Evolutionary conservation across 2,329 filamentous ascomycete genomes (phyloP).

Genomic region (Aspergillus alliaceus): DNA sequence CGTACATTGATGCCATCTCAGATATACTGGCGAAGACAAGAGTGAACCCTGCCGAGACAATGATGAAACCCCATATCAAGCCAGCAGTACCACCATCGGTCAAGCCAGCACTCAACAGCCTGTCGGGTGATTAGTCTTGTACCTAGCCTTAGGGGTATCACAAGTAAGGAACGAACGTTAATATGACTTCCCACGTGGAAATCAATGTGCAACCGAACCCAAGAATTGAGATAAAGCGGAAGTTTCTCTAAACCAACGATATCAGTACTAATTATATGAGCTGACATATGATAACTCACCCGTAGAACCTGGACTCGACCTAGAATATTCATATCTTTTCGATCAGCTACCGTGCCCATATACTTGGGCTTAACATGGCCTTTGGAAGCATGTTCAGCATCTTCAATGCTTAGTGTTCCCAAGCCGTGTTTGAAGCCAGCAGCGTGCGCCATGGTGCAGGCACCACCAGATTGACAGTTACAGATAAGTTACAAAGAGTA

Average conservation of each 20-base stretch:
- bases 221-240: slow-evolving; percentile 46
- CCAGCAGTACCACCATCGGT: slow-evolving; percentile 40
- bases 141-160: neutral
- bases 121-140: slow-evolving; percentile 18
- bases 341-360: slow-evolving; percentile 38
- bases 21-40: slow-evolving; percentile 41
- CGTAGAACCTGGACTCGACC: slow-evolving; percentile 41
- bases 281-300: slow-evolving; percentile 23
- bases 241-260: slow-evolving; percentile 38
- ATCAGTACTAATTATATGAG: neutral
- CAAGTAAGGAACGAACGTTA: slow-evolving; percentile 36
- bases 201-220: slow-evolving; percentile 47
- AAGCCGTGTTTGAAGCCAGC: neutral
- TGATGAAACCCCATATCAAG: slow-evolving; percentile 40
- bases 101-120: slow-evolving; percentile 30
- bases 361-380: slow-evolving; percentile 36
- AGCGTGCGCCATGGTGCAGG: neutral
- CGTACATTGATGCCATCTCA: slow-evolving; percentile 46
- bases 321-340: slow-evolving; percentile 39
- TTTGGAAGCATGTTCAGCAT: slow-evolving; percentile 22
- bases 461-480: neutral
- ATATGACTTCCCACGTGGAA: slow-evolving; percentile 45
- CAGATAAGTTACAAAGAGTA: neutral
- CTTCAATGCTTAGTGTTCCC: slow-evolving; percentile 7
- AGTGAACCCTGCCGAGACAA: slow-evolving; percentile 30